phyloP scores from a whole-genome alignment of 495 filamentous ascomycete genomes.

The Neurospora terricola region DNA sequence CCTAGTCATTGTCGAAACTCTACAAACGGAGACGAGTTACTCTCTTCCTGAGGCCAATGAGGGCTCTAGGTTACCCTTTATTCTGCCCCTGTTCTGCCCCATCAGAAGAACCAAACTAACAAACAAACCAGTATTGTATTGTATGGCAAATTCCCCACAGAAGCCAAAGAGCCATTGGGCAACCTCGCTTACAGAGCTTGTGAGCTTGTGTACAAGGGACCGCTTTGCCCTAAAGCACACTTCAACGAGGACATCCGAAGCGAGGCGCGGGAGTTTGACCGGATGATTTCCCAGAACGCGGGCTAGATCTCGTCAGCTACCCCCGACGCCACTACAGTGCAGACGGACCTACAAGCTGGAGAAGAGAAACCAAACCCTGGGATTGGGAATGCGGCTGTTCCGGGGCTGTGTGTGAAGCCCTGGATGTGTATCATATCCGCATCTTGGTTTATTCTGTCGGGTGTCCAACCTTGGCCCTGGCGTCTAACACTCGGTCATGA shows the following conservation, averaged over 20 bases:
- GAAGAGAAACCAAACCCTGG: constrained; percentile 6
- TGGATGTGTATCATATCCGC: background rate
- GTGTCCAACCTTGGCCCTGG: background rate
- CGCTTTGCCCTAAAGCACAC: background rate
- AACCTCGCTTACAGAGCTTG: background rate
- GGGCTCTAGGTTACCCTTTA: background rate
- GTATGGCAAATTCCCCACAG: background rate
- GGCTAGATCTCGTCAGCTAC: constrained; percentile 3
- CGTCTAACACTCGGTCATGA: too few relatives aligned
- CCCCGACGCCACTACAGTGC: constrained; percentile 4
- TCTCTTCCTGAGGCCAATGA: background rate
- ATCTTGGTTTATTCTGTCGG: background rate
- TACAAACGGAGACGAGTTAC: background rate
- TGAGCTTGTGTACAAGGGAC: background rate
- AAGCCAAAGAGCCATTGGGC: background rate
- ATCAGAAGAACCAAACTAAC: background rate
- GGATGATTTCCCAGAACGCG: constrained; percentile 1
- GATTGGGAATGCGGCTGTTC: constrained; percentile 7
- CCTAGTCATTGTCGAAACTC: background rate
- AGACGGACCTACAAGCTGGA: background rate
- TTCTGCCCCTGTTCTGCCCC: background rate
- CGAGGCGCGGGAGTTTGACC: background rate
- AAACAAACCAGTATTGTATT: background rate
- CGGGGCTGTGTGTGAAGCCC: background rate
- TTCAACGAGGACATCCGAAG: background rate